Evolutionary conservation across 169 alveolate species (phyloP), one percentile per base, ranked within the genome.

Genomic region (Cryptosporidium ryanae): DNA sequence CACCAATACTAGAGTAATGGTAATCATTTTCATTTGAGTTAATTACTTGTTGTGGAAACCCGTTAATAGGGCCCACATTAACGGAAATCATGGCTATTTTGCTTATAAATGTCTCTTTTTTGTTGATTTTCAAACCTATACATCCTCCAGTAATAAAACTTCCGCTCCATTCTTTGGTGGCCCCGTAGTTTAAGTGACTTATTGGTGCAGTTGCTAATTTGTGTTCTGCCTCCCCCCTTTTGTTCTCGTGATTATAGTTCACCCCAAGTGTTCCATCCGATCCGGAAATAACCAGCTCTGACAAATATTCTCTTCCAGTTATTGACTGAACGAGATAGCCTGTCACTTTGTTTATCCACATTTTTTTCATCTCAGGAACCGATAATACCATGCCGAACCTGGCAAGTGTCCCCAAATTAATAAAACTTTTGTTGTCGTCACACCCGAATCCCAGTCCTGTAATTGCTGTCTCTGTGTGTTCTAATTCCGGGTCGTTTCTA

Each of bases 101-200:
- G 38, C 44, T 76, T 29, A 76, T 76, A 15, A 34, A 38, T 34
- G 7, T 76, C 13, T 21, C 63, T 4, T 46, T 21, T 59, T 61
- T 76, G n/a, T 17, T 59, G 0, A 44, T 18, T 3, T 13, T 32
- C 38, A 76, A 25, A 5, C 87, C 87, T 27, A 76, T 38, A 76
- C 87, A 76, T 18, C 76, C 87, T 57, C 87, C 87, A 1, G 76
- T 76, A 32, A 76, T 59, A 59, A 76, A 76, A 63, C 71, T 76
- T 10, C 76, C 87, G 23, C 63, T 76, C 87, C 87, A 76, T n/a
- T 76, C 71, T 34, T 43, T 76, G 23, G 3, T 1, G 1, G 29
- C 34, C 46, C 8, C 8, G 3, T 6, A 38, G n/a, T 43, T 25
- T 13, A 61, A 38, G 2, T 29, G 43, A 44, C 43, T 23, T 44